Evolutionary conservation across 768 basidiomycete species (phyloP).

Genomic region (Boletus reticuloceps): DNA sequence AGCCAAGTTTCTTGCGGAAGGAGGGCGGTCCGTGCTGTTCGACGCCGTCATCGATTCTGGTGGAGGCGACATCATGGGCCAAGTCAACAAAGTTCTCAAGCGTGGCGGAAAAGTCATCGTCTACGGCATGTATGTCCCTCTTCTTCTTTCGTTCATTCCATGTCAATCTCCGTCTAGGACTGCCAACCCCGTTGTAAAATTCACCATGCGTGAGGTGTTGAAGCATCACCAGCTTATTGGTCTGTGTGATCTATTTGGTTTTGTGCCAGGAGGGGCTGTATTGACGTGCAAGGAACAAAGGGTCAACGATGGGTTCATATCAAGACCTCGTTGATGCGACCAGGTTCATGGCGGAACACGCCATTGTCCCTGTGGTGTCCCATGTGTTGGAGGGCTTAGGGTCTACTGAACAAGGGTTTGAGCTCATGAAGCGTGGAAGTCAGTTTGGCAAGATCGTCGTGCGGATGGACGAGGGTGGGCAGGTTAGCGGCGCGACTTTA

Average conservation of each 20-base stretch:
- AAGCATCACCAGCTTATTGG: conserved; percentile 74
- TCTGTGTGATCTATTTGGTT: conserved; percentile 29
- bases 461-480: conserved; percentile 34
- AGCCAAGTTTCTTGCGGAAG: conserved; percentile 37
- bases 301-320: conserved; percentile 83
- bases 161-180: conserved; percentile 47
- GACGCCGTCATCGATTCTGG: conserved; percentile 70
- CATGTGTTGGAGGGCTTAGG: conserved; percentile 67
- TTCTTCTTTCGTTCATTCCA: background rate
- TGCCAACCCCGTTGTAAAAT: conserved; percentile 50
- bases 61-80: conserved; percentile 61
- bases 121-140: conserved; percentile 55
- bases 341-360: conserved; percentile 60
- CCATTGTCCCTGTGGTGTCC: conserved; percentile 68
- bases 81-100: conserved; percentile 49
- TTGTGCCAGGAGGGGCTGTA: background rate
- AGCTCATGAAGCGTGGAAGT: conserved; percentile 56
- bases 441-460: conserved; percentile 82
- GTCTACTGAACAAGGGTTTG: conserved; percentile 66
- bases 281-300: conserved; percentile 37
- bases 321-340: conserved; percentile 73
- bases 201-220: conserved; percentile 79
- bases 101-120: conserved; percentile 58
- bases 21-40: conserved; percentile 31
- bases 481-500: conserved; percentile 27